A percentile compares a stretch with the other conserved stretches of the same genome.
Evolutionary conservation across 768 basidiomycete species (phyloP).

Genomic region (Leccinum arenicola): DNA sequence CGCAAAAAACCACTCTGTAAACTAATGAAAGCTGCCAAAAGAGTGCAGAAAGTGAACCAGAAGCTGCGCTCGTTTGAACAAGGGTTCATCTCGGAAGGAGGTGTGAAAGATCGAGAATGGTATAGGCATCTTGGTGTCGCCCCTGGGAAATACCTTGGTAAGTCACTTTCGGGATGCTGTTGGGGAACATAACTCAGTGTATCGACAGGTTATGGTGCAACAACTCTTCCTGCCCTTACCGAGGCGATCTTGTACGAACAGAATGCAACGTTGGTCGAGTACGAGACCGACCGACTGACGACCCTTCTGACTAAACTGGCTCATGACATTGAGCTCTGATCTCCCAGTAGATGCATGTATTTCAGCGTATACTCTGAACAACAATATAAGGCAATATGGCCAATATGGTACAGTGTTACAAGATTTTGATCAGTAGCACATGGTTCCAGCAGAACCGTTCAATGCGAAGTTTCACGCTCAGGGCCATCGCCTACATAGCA

Average conservation of each 20-base stretch:
- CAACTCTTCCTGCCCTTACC: conserved; percentile 76
- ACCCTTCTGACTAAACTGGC: conserved; percentile 54
- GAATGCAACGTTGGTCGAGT: conserved; percentile 55
- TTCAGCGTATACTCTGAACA: background rate
- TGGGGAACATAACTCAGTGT: background rate
- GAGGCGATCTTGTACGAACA: conserved; percentile 74
- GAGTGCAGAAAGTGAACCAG: conserved; percentile 57
- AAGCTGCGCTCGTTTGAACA: conserved; percentile 72
- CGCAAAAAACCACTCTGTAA: conserved; percentile 36
- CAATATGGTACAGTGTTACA: background rate
- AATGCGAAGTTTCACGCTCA: too few relatives aligned
- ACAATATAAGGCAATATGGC: background rate
- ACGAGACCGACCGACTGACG: conserved; percentile 58
- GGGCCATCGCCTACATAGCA: too few relatives aligned
- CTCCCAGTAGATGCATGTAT: background rate
- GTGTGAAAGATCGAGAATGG: conserved; percentile 82
- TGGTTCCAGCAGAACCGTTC: too few relatives aligned
- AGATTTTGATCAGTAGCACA: background rate
- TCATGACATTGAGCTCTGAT: conserved; percentile 22
- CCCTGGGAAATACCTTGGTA: conserved; percentile 82
- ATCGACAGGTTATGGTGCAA: conserved; percentile 71
- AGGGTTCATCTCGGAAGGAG: conserved; percentile 76
- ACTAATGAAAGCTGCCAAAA: conserved; percentile 56
- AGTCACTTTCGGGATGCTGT: conserved; percentile 16
- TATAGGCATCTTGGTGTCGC: conserved; percentile 83